These are phyloP conservation scores for Brasenia schreberi DNA, from an alignment of 164 flowering plant genomes.

Conservation along the genomic window DNA sequence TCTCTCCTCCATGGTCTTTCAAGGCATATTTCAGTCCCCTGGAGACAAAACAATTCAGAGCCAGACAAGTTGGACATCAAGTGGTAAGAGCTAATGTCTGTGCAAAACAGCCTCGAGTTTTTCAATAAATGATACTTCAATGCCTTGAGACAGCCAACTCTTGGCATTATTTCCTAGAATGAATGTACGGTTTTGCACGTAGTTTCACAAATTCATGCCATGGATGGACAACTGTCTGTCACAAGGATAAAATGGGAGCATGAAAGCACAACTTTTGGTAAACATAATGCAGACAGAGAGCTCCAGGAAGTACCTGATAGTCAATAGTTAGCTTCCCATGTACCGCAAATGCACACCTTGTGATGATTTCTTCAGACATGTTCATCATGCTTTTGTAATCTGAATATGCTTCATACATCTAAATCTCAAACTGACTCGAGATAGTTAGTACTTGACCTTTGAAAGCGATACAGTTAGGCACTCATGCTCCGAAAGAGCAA, in stretches of 20 bases:
- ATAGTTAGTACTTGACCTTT: background rate
- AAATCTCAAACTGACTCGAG: constrained; percentile 12
- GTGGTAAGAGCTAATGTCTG: background rate
- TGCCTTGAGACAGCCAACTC: background rate
- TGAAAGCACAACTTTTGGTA: background rate
- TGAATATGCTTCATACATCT: constrained; percentile 99
- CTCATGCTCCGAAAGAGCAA: background rate
- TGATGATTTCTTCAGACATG: constrained; percentile 83
- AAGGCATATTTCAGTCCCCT: constrained; percentile 73
- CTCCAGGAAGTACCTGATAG: constrained; percentile 54
- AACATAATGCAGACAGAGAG: background rate
- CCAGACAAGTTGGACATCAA: background rate
- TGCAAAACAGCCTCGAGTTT: background rate
- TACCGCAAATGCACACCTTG: constrained; percentile 77
- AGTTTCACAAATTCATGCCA: no score
- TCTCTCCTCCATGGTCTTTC: constrained; percentile 96
- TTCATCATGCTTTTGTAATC: constrained; percentile 95
- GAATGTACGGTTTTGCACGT: background rate
- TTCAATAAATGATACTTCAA: background rate
- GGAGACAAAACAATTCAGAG: constrained; percentile 5
- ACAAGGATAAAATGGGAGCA: background rate
- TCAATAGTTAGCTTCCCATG: constrained; percentile 73
- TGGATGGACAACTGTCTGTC: background rate
- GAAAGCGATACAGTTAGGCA: background rate
- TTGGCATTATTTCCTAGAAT: background rate